Evolutionary conservation across 78 protist species (phyloP).

Genomic region (Planoprotostelium fungivorum): DNA sequence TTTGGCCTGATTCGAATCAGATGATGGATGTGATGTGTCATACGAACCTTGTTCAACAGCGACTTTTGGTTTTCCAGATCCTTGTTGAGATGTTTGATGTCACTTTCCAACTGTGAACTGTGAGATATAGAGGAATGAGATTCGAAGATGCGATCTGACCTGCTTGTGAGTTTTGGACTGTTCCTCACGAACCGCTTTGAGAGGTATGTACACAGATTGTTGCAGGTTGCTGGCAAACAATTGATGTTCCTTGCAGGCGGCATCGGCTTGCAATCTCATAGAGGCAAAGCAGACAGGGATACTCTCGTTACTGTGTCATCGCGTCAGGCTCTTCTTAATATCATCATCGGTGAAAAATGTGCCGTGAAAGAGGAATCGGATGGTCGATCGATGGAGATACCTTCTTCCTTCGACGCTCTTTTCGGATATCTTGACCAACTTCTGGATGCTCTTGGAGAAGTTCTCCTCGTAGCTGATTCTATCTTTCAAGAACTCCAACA

Average conservation of each 20-base stretch:
- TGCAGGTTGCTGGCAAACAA: neutral
- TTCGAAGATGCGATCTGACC: neutral
- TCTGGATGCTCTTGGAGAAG: neutral
- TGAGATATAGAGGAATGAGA: neutral
- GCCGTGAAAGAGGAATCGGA: too few species aligned
- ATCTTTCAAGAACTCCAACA: neutral
- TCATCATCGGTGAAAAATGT: too few species aligned
- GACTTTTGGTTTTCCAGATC: neutral
- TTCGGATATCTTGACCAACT: neutral
- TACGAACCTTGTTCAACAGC: neutral
- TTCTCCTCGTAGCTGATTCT: neutral
- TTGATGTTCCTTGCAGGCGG: neutral
- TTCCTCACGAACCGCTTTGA: neutral
- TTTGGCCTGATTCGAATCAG: neutral
- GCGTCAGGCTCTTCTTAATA: too few species aligned
- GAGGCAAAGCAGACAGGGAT: neutral
- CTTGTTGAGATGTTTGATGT: neutral
- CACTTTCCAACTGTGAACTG: neutral
- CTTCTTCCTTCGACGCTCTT: neutral
- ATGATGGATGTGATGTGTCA: neutral
- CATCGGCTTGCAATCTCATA: neutral
- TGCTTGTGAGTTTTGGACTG: neutral
- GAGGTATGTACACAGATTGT: neutral
- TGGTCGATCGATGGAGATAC: too few species aligned
- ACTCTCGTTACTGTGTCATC: neutral